These are phyloP conservation scores for Irpex sp. DNA, from an alignment of 1,284 basidiomycete species.

Conservation along the genomic window DNA sequence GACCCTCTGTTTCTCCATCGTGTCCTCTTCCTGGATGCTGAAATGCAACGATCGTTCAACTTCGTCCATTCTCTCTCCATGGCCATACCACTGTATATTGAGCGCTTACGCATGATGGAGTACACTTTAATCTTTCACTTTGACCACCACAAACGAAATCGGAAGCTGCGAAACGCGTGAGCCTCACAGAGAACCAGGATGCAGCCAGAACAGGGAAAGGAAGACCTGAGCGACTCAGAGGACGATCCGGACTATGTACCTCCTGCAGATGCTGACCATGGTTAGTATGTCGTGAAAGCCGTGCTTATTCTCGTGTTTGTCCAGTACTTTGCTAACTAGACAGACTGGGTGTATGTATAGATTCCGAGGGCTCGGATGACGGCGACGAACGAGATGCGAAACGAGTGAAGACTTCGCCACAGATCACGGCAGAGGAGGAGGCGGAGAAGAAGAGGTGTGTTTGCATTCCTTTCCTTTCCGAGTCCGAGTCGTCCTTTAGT, in stretches of 20 bases:
- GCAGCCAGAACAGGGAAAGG: neutral
- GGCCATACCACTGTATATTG: neutral
- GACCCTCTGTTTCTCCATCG: too few relatives aligned
- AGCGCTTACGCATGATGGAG: neutral
- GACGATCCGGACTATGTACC: conserved; percentile 69
- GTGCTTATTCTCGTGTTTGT: too few relatives aligned
- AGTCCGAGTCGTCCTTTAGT: neutral
- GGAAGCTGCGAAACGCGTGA: neutral
- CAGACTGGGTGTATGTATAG: neutral
- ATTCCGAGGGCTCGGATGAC: conserved; percentile 32
- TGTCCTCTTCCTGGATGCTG: too few relatives aligned
- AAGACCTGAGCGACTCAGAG: conserved; percentile 50
- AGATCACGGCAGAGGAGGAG: conserved; percentile 28
- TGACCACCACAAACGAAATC: neutral
- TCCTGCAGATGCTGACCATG: conserved; percentile 33
- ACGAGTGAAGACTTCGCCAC: conserved; percentile 25
- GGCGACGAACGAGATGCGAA: conserved; percentile 31
- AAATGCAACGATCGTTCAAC: neutral
- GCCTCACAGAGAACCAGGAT: neutral
- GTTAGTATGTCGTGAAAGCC: conserved; percentile 19
- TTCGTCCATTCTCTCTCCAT: neutral
- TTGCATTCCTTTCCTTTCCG: neutral
- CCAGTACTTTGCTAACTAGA: too few relatives aligned
- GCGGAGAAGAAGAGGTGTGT: conserved; percentile 43
- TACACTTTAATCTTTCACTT: neutral